These are phyloP conservation scores for Stephanodiscus minutulus DNA, from an alignment of 108 stramenopile genomes.

Conservation along the genomic window DNA sequence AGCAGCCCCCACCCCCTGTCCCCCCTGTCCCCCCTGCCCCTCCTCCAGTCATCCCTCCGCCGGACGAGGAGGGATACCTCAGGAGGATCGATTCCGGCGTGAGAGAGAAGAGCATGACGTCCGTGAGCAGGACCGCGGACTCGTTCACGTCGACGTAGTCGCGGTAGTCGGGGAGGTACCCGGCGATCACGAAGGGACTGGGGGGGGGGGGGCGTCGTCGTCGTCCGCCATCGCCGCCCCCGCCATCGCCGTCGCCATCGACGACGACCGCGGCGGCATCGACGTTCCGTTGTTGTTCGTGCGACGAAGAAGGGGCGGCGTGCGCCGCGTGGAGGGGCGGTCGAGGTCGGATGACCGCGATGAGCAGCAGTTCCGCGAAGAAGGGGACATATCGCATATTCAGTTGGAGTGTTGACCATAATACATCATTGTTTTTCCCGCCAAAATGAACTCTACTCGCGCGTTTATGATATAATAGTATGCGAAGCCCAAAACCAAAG, in stretches of 20 bases:
- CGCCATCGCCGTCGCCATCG: neutral
- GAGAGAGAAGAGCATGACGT: slow-evolving; percentile 71
- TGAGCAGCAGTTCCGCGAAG: too few relatives aligned
- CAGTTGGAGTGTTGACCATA: too few relatives aligned
- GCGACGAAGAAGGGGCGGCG: neutral
- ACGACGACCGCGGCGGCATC: neutral
- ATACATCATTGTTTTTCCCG: too few relatives aligned
- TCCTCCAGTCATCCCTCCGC: too few relatives aligned
- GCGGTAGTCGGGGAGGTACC: slow-evolving; percentile 81
- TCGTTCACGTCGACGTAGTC: slow-evolving; percentile 54
- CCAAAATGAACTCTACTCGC: too few relatives aligned
- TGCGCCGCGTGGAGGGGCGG: neutral
- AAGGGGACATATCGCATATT: too few relatives aligned
- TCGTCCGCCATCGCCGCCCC: slow-evolving; percentile 23
- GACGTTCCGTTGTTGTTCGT: neutral
- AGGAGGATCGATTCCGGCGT: slow-evolving; percentile 33
- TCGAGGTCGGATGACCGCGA: neutral
- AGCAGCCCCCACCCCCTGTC: slow-evolving; percentile 36
- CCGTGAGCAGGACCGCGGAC: slow-evolving; percentile 54
- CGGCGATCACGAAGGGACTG: slow-evolving; percentile 57
- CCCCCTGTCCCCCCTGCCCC: neutral
- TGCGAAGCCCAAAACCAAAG: too few relatives aligned
- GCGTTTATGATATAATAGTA: too few relatives aligned
- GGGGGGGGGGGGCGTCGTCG: too few relatives aligned
- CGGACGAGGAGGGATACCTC: neutral